Evolutionary conservation across 371 early-diverging fungal genomes (phyloP).

Genomic region (Circinella umbellata): DNA sequence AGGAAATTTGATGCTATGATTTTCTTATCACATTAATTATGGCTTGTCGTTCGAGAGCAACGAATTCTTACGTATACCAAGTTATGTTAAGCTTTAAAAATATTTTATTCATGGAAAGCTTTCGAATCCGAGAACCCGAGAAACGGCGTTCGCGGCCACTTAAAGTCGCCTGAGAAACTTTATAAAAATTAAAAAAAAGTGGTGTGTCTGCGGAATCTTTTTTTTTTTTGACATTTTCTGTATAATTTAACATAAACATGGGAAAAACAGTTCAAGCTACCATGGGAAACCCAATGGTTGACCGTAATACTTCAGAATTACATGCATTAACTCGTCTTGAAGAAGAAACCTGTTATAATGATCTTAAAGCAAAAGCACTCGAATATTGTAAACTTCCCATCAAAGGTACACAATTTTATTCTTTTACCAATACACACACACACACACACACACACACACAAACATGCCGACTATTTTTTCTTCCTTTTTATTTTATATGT

Average conservation of each 20-base stretch:
- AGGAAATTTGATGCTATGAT: no score
- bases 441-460: no score
- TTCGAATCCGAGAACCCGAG: no score
- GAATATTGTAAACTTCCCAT: slow-evolving; percentile 63
- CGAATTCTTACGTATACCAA: no score
- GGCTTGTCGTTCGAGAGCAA: no score
- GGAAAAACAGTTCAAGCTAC: slow-evolving; percentile 45
- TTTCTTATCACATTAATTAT: no score
- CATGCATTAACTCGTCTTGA: slow-evolving; percentile 67
- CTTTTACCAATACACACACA: neutral
- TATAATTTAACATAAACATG: slow-evolving; percentile 25
- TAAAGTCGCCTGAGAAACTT: no score
- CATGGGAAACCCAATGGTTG: slow-evolving; percentile 44
- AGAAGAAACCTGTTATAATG: slow-evolving; percentile 65
- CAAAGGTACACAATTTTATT: slow-evolving; percentile 54
- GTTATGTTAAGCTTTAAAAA: no score
- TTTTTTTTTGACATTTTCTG: neutral
- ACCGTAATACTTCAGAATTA: slow-evolving; percentile 31
- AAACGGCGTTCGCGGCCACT: no score
- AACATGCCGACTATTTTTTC: neutral
- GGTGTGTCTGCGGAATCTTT: no score
- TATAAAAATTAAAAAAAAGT: no score
- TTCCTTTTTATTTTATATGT: neutral
- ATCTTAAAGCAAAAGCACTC: slow-evolving; percentile 66
- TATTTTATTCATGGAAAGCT: no score